Evolutionary conservation across 139 green algal species (phyloP).

Genomic region (Chlamydomonas eustigma): DNA sequence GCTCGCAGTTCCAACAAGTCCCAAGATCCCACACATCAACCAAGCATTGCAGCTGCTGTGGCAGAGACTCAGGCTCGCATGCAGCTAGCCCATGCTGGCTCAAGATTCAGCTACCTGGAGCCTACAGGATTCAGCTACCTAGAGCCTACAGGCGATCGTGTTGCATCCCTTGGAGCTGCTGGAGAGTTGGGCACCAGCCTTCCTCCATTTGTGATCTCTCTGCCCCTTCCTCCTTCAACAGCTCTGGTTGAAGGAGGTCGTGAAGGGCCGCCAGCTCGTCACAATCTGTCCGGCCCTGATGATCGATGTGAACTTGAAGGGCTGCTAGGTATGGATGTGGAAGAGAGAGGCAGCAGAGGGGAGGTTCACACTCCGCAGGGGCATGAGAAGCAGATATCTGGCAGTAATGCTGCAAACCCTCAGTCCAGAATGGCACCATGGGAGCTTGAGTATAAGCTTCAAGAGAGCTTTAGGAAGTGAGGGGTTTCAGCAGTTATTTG

Average conservation of each 20-base stretch:
- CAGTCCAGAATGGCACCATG: not conserved
- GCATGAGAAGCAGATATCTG: too few relatives aligned
- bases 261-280: not conserved
- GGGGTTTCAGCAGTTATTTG: too few relatives aligned
- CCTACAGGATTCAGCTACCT: too few relatives aligned
- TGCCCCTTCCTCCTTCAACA: not conserved
- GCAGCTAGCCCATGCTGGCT: not conserved
- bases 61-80: not conserved
- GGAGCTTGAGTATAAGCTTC: not conserved
- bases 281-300: not conserved
- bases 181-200: not conserved
- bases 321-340: too few relatives aligned
- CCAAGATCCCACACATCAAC: too few relatives aligned
- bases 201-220: not conserved
- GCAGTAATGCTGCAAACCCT: not conserved
- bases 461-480: not conserved
- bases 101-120: not conserved
- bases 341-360: too few relatives aligned
- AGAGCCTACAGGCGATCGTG: too few relatives aligned
- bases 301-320: not conserved
- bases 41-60: not conserved
- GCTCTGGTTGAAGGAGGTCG: not conserved
- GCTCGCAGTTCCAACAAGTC: too few relatives aligned
- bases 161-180: not conserved
- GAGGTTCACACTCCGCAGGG: too few relatives aligned